These are phyloP conservation scores for Grosmannia penicillata DNA, from an alignment of 2,329 filamentous ascomycete genomes.

Conservation along the genomic window DNA sequence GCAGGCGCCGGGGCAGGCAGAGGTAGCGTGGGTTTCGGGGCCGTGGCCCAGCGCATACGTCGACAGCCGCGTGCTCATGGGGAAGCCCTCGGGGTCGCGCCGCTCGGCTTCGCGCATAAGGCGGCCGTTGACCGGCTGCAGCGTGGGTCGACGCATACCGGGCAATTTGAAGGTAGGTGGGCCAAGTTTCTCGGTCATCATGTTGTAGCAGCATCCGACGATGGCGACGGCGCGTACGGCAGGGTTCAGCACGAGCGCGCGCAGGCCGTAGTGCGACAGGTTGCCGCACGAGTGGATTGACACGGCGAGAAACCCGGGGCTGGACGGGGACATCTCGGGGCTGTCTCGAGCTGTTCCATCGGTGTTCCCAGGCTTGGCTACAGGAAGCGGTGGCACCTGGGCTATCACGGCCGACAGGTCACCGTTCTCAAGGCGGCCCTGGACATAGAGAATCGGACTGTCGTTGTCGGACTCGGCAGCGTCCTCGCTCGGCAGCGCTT, in stretches of 20 bases:
- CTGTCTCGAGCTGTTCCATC: too few species aligned
- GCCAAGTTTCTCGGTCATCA: constrained; percentile 78
- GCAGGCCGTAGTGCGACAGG: constrained; percentile 85
- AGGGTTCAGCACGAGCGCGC: constrained; percentile 71
- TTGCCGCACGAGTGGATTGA: constrained; percentile 97
- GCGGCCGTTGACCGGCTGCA: constrained; percentile 53
- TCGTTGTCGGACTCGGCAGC: constrained; percentile 47
- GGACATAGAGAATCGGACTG: constrained; percentile 63
- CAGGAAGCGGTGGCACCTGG: constrained; percentile 43
- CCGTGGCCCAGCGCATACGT: constrained; percentile 23
- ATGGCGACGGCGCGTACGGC: constrained; percentile 82
- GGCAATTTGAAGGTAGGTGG: constrained; percentile 78
- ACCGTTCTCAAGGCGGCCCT: constrained; percentile 58
- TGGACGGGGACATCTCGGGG: constrained; percentile 22
- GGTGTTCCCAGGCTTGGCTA: too few species aligned
- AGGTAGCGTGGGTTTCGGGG: not conserved
- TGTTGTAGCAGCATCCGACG: constrained; percentile 96
- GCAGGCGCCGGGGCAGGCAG: too few species aligned
- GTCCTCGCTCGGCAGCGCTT: constrained; percentile 16
- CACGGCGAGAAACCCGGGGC: constrained; percentile 57
- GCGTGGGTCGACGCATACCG: constrained; percentile 48
- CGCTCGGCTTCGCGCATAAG: constrained; percentile 52
- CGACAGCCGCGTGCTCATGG: constrained; percentile 64
- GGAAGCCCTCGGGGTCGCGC: constrained; percentile 84
- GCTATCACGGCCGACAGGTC: constrained; percentile 54